phyloP scores from a whole-genome alignment of 306 rosid genomes.

The Comarum palustre region DNA sequence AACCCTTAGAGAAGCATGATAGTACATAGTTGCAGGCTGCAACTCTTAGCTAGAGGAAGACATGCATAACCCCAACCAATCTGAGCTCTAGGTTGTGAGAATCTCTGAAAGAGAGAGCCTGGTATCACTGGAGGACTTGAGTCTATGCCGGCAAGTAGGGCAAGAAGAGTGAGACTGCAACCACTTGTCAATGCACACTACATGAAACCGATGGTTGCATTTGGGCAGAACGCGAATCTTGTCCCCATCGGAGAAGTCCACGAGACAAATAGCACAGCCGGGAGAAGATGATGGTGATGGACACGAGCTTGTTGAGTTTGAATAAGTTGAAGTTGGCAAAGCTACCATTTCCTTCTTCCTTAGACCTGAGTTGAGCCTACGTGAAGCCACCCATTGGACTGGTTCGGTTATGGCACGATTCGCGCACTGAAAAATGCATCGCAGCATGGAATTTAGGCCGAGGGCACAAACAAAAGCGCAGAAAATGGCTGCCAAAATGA shows the following conservation, averaged over 20 bases:
- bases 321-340: slow-evolving; percentile 55
- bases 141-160: slow-evolving; percentile 68
- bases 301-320: not conserved
- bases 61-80: not conserved
- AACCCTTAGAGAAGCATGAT: no score
- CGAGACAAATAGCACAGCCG: slow-evolving; percentile 62
- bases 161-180: slow-evolving; percentile 73
- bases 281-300: slow-evolving; percentile 19
- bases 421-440: slow-evolving; percentile 60
- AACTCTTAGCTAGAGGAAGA: not conserved
- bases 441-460: slow-evolving; percentile 64
- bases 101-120: slow-evolving; percentile 21
- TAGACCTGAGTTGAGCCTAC: slow-evolving; percentile 60
- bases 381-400: slow-evolving; percentile 45
- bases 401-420: slow-evolving; percentile 44
- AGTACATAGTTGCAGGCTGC: not conserved
- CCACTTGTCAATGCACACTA: slow-evolving; percentile 75
- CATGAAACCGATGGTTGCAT: slow-evolving; percentile 71
- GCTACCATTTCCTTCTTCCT: slow-evolving; percentile 64
- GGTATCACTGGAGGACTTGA: slow-evolving; percentile 29
- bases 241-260: slow-evolving; percentile 66
- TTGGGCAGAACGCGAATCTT: slow-evolving; percentile 60
- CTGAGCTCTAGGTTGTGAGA: not conserved
- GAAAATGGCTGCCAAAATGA: slow-evolving; percentile 51
- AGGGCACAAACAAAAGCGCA: slow-evolving; percentile 70